phyloP scores from a whole-genome alignment of 371 early-diverging fungal species.

The Mortierella sp. region DNA sequence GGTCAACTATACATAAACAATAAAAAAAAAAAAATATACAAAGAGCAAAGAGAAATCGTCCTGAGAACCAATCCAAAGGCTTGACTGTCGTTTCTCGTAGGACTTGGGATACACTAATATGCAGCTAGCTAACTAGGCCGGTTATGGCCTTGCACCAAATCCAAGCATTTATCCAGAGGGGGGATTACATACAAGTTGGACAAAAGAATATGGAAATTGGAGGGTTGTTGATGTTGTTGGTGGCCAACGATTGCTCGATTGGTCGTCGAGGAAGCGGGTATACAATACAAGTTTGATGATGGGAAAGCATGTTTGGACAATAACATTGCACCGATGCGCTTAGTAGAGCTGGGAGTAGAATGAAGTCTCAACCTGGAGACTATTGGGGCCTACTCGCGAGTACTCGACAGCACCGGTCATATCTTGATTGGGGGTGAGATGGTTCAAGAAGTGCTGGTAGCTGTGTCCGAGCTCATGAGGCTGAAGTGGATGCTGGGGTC shows the following conservation, averaged over 20 bases:
- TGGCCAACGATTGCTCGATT: background rate
- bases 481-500: conserved; percentile 27
- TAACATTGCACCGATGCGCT: background rate
- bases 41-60: conserved; percentile 1
- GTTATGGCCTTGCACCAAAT: background rate
- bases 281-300: background rate
- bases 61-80: background rate
- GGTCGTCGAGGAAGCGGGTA: background rate
- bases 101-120: background rate
- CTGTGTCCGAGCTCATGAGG: conserved; percentile 19
- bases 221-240: background rate
- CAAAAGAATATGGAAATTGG: background rate
- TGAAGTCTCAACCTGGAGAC: conserved; percentile 13
- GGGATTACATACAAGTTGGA: background rate
- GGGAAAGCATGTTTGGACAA: no score
- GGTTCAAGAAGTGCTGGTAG: conserved; percentile 26
- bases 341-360: conserved; percentile 30
- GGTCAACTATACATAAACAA: background rate
- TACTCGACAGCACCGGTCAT: conserved; percentile 28
- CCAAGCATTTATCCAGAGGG: background rate
- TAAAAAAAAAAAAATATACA: background rate
- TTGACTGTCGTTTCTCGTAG: no score
- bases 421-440: conserved; percentile 27
- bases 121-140: background rate
- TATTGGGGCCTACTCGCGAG: conserved; percentile 8